These are phyloP conservation scores for Micractinium conductrix DNA, from an alignment of 139 green algal species.

Conservation along the genomic window DNA sequence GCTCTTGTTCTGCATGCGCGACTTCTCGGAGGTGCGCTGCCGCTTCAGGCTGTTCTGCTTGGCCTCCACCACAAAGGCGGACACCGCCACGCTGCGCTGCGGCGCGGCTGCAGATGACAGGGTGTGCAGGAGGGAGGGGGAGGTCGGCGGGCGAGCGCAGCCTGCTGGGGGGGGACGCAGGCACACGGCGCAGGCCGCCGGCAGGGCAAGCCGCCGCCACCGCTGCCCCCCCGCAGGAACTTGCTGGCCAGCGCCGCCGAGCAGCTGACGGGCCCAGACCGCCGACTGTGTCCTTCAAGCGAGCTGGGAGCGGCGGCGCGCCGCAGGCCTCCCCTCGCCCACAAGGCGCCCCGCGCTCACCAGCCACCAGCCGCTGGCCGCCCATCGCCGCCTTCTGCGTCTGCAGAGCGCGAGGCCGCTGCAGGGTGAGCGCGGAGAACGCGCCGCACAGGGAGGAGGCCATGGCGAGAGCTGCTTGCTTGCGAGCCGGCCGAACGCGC, in stretches of 20 bases:
- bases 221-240: no score
- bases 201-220: no score
- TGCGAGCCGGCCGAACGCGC: no score
- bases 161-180: no score
- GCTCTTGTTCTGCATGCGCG: conserved; percentile 80
- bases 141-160: neutral
- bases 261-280: no score
- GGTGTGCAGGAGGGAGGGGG: neutral
- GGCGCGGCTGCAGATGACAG: conserved; percentile 6
- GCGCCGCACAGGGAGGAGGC: conserved; percentile 31
- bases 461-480: conserved; percentile 1
- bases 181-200: neutral
- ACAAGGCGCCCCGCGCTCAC: neutral
- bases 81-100: conserved; percentile 10
- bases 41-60: conserved; percentile 68
- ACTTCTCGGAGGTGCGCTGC: conserved; percentile 60
- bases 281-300: no score
- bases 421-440: conserved; percentile 22
- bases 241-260: no score
- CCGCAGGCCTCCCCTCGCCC: neutral
- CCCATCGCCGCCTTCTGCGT: conserved; percentile 16
- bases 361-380: conserved; percentile 32
- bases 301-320: no score
- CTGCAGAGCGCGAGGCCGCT: conserved; percentile 8
- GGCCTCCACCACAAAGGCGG: conserved; percentile 37